phyloP scores from a whole-genome alignment of 345 rosid species.

The Alliaria petiolata region DNA sequence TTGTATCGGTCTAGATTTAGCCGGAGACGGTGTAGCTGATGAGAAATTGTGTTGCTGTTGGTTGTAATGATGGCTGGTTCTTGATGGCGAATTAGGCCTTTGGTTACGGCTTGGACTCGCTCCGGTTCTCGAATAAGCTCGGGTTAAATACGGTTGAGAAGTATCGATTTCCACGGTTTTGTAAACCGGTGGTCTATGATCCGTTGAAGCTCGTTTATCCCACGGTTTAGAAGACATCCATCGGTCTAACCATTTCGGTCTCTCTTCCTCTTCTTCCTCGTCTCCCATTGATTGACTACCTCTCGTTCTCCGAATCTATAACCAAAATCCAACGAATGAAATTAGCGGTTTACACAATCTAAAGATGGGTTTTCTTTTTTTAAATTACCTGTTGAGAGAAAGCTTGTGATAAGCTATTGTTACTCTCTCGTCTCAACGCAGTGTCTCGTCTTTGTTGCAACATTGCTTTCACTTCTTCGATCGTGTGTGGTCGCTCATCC shows the following conservation, averaged over 20 bases:
- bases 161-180: slow-evolving; percentile 75
- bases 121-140: slow-evolving; percentile 37
- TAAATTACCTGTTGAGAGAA: slow-evolving; percentile 57
- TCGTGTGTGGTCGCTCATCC: slow-evolving; percentile 66
- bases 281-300: slow-evolving; percentile 54
- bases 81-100: slow-evolving; percentile 51
- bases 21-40: slow-evolving; percentile 62
- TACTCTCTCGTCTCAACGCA: slow-evolving; percentile 48
- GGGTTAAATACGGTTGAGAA: slow-evolving; percentile 46
- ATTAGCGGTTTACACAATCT: not conserved
- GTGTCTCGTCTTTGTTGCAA: slow-evolving; percentile 59
- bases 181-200: slow-evolving; percentile 48
- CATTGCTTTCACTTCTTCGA: slow-evolving; percentile 79
- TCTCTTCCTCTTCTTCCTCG: slow-evolving; percentile 59
- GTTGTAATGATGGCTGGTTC: slow-evolving; percentile 46
- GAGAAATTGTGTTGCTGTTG: slow-evolving; percentile 29
- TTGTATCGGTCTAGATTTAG: slow-evolving; percentile 57
- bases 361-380: no score
- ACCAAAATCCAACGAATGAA: not conserved
- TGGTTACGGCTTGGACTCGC: slow-evolving; percentile 41
- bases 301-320: slow-evolving; percentile 43
- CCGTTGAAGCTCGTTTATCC: slow-evolving; percentile 62
- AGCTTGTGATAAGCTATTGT: slow-evolving; percentile 42
- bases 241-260: slow-evolving; percentile 57
- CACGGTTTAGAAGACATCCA: slow-evolving; percentile 59